A percentile compares a stretch with the other conserved stretches of the same genome.
Conservation (phyloP, 2,329 filamentous ascomycete genomes). For the Fusarium sarcochroum region DNA sequence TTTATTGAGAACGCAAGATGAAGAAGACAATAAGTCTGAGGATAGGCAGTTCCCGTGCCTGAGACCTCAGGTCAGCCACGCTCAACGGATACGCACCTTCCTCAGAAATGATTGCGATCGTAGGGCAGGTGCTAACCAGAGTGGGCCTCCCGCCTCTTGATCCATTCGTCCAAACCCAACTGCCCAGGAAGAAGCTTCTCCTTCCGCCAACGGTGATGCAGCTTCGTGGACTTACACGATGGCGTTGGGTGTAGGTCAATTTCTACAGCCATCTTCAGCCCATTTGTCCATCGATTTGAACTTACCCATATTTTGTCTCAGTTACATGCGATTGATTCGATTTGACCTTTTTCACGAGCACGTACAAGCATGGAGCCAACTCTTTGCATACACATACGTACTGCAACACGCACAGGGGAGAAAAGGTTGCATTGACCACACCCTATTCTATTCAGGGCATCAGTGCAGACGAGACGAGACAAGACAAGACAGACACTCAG, state of each 20-base stretch:
- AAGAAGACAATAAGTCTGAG: not conserved
- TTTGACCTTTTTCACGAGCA: not conserved
- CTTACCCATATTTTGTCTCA: conserved; percentile 9
- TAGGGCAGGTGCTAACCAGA: conserved; percentile 33
- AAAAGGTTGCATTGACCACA: conserved; percentile 47
- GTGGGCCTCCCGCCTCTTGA: conserved; percentile 30
- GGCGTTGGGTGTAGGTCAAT: conserved; percentile 6
- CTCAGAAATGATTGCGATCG: conserved; percentile 28
- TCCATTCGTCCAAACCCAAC: conserved; percentile 19
- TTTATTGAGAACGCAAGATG: not conserved
- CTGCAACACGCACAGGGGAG: conserved; percentile 4
- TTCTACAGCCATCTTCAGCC: conserved; percentile 3
- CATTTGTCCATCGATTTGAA: not conserved
- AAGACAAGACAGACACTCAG: conserved; percentile 3
- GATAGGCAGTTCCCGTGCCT: conserved; percentile 7
- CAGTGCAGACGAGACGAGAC: conserved; percentile 22
- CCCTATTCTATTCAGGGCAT: conserved; percentile 39
- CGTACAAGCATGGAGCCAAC: conserved; percentile 6
- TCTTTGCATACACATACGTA: conserved; percentile 12
- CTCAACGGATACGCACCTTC: conserved; percentile 1
- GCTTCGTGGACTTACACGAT: conserved; percentile 19
- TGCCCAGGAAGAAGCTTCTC: conserved; percentile 7
- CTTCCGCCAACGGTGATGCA: conserved; percentile 22
- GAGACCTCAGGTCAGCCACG: conserved; percentile 19
- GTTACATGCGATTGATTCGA: conserved; percentile 6